These are phyloP conservation scores for Asclepias syriaca DNA, from an alignment of 257 asterid genomes.

Conservation along the genomic window DNA sequence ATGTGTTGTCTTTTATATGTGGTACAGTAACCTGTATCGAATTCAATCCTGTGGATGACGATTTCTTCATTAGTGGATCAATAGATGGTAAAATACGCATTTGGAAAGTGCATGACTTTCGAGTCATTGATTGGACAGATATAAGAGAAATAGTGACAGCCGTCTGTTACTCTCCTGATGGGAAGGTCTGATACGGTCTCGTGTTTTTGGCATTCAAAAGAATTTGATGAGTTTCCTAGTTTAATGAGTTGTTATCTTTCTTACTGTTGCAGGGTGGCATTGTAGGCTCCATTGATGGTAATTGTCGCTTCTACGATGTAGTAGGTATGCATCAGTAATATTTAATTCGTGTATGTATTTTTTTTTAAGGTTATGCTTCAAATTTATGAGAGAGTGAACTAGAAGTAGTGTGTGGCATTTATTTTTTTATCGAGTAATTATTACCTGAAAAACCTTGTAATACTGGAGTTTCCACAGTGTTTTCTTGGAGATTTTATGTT, in stretches of 20 bases:
- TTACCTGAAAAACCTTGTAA: not conserved
- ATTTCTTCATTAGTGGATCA: slow-evolving; percentile 78
- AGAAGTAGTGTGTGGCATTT: not conserved
- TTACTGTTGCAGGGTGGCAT: slow-evolving; percentile 61
- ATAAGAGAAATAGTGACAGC: slow-evolving; percentile 74
- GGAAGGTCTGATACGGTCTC: slow-evolving; percentile 45
- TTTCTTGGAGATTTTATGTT: no score
- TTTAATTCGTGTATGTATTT: not conserved
- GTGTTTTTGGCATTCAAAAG: not conserved
- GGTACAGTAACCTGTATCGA: slow-evolving; percentile 80
- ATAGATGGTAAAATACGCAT: slow-evolving; percentile 79
- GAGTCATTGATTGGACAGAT: slow-evolving; percentile 82
- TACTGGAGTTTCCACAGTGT: not conserved
- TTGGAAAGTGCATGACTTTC: slow-evolving; percentile 66
- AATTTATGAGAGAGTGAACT: not conserved
- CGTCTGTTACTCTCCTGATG: slow-evolving; percentile 67
- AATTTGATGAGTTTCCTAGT: not conserved
- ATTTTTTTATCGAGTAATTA: not conserved
- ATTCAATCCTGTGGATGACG: slow-evolving; percentile 74
- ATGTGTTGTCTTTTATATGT: slow-evolving; percentile 8
- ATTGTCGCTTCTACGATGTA: slow-evolving; percentile 59
- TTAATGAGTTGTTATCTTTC: slow-evolving; percentile 12
- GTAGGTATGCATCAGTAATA: slow-evolving; percentile 38
- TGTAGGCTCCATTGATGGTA: slow-evolving; percentile 82
- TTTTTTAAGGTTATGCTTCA: not conserved